phyloP scores from a whole-genome alignment of 768 basidiomycete species.

The Naganishia randhawae region DNA sequence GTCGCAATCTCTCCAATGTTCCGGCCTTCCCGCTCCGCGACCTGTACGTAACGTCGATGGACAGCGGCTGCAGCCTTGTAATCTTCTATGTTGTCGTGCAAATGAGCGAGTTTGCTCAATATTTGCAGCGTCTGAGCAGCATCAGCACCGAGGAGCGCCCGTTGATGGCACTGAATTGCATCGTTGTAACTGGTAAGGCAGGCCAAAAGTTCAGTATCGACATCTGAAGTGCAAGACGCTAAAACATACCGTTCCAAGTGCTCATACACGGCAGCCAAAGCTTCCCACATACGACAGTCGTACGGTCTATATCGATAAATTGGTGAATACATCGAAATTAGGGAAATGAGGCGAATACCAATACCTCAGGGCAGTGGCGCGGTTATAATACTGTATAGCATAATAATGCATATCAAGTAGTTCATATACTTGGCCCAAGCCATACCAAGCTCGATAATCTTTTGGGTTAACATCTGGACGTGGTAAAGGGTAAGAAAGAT shows the following conservation, averaged over 20 bases:
- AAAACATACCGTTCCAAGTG: constrained; percentile 71
- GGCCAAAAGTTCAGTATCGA: constrained; percentile 44
- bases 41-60: constrained; percentile 58
- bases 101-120: constrained; percentile 43
- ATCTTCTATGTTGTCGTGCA: constrained; percentile 38
- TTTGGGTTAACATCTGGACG: constrained; percentile 83
- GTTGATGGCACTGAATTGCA: constrained; percentile 85
- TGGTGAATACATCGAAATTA: constrained; percentile 8
- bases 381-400: constrained; percentile 91
- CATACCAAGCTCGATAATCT: constrained; percentile 98
- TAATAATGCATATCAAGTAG: constrained; percentile 95
- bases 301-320: constrained; percentile 64
- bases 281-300: constrained; percentile 93
- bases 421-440: constrained; percentile 96
- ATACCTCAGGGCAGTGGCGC: constrained; percentile 85
- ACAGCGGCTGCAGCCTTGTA: constrained; percentile 52
- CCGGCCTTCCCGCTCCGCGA: constrained; percentile 56
- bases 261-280: constrained; percentile 88
- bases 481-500: background rate
- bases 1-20: constrained; percentile 74
- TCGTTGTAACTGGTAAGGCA: constrained; percentile 60
- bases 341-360: constrained; percentile 28
- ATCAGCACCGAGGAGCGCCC: constrained; percentile 61
- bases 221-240: background rate
- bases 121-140: constrained; percentile 42